These are phyloP conservation scores for Leucosporidium yakuticum DNA, from an alignment of 768 basidiomycete genomes.

Conservation along the genomic window DNA sequence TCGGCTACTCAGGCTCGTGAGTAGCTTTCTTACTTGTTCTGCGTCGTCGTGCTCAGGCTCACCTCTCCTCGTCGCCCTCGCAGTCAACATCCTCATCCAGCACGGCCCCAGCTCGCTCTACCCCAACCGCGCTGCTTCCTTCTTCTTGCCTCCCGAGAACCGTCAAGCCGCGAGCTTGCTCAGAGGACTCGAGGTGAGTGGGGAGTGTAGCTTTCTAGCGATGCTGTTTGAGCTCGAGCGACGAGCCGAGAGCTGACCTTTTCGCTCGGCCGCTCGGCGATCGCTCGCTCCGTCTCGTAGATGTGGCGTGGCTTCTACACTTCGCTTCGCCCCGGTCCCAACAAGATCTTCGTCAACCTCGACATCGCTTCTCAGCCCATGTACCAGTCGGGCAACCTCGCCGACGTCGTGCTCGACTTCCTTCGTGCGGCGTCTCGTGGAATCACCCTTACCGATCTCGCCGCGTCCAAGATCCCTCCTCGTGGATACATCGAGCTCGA, in stretches of 20 bases:
- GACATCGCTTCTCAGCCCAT: constrained; percentile 11
- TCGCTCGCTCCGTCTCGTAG: not conserved
- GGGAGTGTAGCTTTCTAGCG: too few relatives aligned
- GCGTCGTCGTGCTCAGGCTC: too few relatives aligned
- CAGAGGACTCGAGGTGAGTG: constrained; percentile 18
- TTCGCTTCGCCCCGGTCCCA: constrained; percentile 11
- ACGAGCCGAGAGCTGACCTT: not conserved
- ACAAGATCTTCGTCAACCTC: constrained; percentile 26
- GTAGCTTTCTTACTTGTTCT: not conserved
- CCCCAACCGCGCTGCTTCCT: not conserved
- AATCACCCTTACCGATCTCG: constrained; percentile 1
- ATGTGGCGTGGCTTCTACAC: constrained; percentile 20
- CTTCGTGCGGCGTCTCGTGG: constrained; percentile 4
- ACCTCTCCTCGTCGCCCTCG: not conserved
- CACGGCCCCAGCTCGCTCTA: not conserved
- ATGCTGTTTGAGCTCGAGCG: too few relatives aligned
- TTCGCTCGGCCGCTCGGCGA: not conserved
- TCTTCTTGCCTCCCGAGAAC: constrained; percentile 14
- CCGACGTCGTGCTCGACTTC: constrained; percentile 18
- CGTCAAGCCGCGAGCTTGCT: not conserved
- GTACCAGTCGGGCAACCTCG: constrained; percentile 23
- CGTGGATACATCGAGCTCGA: constrained; percentile 5
- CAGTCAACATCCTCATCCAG: constrained; percentile 12
- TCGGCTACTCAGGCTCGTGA: constrained; percentile 1
- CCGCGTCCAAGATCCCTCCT: constrained; percentile 1